Conservation (phyloP, 257 asterid species). For the Salvia miltiorrhiza region DNA sequence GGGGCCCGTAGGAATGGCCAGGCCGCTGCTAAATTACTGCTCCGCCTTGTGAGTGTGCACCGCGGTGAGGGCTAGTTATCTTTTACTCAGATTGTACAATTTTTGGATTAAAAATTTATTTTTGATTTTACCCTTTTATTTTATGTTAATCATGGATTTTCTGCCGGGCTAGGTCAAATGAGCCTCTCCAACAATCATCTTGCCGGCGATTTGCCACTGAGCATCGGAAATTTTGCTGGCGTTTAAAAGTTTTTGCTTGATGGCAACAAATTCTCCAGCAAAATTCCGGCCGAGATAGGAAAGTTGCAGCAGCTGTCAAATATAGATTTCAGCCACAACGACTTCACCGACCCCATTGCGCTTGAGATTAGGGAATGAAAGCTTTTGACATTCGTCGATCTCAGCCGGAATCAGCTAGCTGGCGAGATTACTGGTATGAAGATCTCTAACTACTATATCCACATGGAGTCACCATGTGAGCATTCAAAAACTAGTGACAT, state of each 20-base stretch:
- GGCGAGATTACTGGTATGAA: slow-evolving; percentile 86
- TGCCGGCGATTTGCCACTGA: slow-evolving; percentile 70
- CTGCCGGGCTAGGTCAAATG: slow-evolving; percentile 69
- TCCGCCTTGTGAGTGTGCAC: no score
- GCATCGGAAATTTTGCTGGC: slow-evolving; percentile 73
- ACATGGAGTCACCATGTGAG: slow-evolving; percentile 24
- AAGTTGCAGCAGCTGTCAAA: slow-evolving; percentile 87
- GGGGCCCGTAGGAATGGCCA: no score
- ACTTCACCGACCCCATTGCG: no score
- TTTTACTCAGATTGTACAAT: no score
- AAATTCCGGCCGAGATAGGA: slow-evolving; percentile 74
- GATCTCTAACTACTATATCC: slow-evolving; percentile 59
- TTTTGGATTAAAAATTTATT: no score
- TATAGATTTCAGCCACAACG: slow-evolving; percentile 84
- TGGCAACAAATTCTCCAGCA: slow-evolving; percentile 81
- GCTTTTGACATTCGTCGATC: slow-evolving; percentile 78
- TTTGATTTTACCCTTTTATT: no score
- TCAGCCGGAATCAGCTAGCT: slow-evolving; percentile 77
- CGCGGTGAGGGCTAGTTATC: no score
- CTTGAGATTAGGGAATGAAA: slow-evolving; percentile 77
- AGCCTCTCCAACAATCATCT: slow-evolving; percentile 81
- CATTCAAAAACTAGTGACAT: slow-evolving; percentile 16
- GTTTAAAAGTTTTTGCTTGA: slow-evolving; percentile 94
- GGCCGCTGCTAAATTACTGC: no score
- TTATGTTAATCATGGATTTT: slow-evolving; percentile 25